Conservation (phyloP, 345 rosid species). For the Eucalyptus pauciflora region DNA sequence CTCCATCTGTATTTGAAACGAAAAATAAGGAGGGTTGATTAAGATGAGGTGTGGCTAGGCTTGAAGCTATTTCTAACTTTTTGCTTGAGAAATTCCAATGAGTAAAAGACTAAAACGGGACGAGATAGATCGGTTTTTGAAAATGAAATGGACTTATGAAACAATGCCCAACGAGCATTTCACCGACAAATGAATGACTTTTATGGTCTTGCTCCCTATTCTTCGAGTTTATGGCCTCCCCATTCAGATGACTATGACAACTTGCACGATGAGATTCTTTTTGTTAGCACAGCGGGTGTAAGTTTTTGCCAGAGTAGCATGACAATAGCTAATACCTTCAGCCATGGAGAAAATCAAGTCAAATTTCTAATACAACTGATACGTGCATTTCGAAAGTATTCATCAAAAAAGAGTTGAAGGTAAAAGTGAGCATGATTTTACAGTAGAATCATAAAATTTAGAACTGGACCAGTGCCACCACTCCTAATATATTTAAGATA, state of each 20-base stretch:
- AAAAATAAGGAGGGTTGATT: neutral
- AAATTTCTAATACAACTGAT: neutral
- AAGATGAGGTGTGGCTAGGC: neutral
- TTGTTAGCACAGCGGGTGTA: neutral
- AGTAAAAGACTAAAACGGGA: neutral
- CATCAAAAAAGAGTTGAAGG: neutral
- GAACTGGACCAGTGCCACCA: fast-evolving
- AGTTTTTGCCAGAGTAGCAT: neutral
- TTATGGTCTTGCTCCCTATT: neutral
- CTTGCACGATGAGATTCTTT: neutral
- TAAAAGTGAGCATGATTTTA: neutral
- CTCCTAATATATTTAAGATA: too few species aligned
- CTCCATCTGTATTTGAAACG: neutral
- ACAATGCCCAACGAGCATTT: neutral
- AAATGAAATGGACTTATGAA: neutral
- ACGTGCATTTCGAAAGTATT: neutral
- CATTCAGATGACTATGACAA: neutral
- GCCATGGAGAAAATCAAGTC: neutral
- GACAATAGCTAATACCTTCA: neutral
- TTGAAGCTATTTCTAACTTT: neutral
- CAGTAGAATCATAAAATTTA: too few species aligned
- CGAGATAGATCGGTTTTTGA: neutral
- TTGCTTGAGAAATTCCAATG: neutral
- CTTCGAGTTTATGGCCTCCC: neutral
- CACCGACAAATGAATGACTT: neutral